Evolutionary conservation across 768 basidiomycete species (phyloP).

Genomic region (Coprinopsis sp.): DNA sequence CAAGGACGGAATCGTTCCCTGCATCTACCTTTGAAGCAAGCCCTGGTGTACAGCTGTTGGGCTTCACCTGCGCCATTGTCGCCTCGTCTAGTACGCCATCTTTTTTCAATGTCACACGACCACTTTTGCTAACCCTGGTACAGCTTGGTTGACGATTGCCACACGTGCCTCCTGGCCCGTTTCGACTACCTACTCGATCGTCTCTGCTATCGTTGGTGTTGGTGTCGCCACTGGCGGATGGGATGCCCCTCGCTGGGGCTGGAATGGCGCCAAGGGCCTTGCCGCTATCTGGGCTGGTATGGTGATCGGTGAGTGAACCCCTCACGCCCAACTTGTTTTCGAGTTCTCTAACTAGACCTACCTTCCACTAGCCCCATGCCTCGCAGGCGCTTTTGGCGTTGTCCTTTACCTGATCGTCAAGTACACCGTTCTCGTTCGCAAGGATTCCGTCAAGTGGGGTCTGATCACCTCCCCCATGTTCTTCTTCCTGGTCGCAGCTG

Average conservation of each 20-base stretch:
- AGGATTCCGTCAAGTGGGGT: slow-evolving; percentile 18
- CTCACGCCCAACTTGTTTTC: too few species aligned
- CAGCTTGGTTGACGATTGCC: slow-evolving; percentile 1
- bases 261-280: slow-evolving; percentile 24
- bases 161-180: slow-evolving; percentile 16
- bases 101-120: too few species aligned
- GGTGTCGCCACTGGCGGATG: slow-evolving; percentile 21
- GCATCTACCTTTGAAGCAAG: slow-evolving; percentile 21
- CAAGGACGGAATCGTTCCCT: slow-evolving; percentile 24
- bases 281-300: slow-evolving; percentile 23
- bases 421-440: slow-evolving; percentile 20
- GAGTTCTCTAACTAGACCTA: too few species aligned
- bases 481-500: slow-evolving; percentile 23
- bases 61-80: slow-evolving; percentile 21
- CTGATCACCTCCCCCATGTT: slow-evolving; percentile 22
- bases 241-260: slow-evolving; percentile 23
- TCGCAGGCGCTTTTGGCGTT: slow-evolving; percentile 13
- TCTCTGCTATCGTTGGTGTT: slow-evolving; percentile 22
- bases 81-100: too few species aligned
- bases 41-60: slow-evolving; percentile 25
- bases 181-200: slow-evolving; percentile 23
- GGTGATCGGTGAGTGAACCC: slow-evolving; percentile 16
- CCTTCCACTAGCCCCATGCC: slow-evolving; percentile 18
- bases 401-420: slow-evolving; percentile 21
- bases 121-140: too few species aligned